Evolutionary conservation across 345 rosid genomes (phyloP).

Genomic region (Aethionema arabicum): DNA sequence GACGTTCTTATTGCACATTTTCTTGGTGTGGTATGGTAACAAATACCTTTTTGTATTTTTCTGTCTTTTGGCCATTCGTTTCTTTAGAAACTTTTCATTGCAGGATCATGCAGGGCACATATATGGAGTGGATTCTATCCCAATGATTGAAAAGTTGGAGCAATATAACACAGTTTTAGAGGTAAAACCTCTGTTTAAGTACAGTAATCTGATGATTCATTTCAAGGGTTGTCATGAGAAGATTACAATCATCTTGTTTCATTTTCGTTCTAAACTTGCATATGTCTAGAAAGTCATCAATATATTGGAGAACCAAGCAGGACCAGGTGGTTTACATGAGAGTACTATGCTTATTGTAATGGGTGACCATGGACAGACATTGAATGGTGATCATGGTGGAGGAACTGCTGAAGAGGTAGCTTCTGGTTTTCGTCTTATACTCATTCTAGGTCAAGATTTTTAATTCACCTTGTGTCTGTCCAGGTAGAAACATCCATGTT

Average conservation of each 20-base stretch:
- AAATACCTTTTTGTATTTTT: constrained; percentile 1
- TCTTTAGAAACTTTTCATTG: constrained; percentile 26
- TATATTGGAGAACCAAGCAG: constrained; percentile 60
- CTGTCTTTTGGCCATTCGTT: constrained; percentile 12
- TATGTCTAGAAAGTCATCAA: constrained; percentile 60
- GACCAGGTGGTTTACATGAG: constrained; percentile 80
- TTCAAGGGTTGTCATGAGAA: neutral
- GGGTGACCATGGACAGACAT: constrained; percentile 99
- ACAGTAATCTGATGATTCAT: too few species aligned
- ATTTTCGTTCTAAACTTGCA: constrained; percentile 5
- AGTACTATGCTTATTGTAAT: constrained; percentile 81
- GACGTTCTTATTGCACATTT: constrained; percentile 96
- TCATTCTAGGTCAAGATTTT: constrained; percentile 23
- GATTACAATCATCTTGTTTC: constrained; percentile 9
- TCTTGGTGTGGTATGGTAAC: constrained; percentile 81
- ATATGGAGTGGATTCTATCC: constrained; percentile 79
- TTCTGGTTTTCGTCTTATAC: constrained; percentile 23
- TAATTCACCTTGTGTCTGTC: constrained; percentile 30
- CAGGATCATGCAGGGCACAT: constrained; percentile 98
- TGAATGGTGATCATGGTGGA: constrained; percentile 99
- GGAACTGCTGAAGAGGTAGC: constrained; percentile 90
- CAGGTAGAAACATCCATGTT: constrained; percentile 93
- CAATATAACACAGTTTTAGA: constrained; percentile 76
- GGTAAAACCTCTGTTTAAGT: constrained; percentile 45
- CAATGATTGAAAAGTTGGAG: constrained; percentile 86